Percentiles rank a stretch among this genome's conserved stretches.
Evolutionary conservation across 257 asterid species (phyloP).

Genomic region (Solanum acaule): DNA sequence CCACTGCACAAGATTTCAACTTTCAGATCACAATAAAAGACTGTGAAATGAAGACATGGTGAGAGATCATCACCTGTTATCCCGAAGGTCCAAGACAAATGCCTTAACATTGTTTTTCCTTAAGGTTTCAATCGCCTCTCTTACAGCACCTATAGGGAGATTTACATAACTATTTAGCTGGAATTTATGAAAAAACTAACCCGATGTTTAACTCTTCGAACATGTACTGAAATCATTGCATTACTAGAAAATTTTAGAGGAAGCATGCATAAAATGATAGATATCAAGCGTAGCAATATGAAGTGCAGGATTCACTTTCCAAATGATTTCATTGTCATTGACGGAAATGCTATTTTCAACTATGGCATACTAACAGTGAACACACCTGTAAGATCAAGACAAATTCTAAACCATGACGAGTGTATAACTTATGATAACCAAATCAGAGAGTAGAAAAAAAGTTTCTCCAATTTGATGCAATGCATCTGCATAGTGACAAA

Average conservation of each 20-base stretch:
- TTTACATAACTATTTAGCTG: not conserved
- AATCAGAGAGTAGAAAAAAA: not conserved
- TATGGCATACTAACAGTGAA: not conserved
- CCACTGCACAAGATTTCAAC: conserved; percentile 55
- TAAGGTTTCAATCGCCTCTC: conserved; percentile 78
- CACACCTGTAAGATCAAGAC: not conserved
- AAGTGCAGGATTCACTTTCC: not conserved
- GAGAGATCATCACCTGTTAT: conserved; percentile 64
- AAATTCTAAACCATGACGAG: not conserved
- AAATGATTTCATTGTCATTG: not conserved
- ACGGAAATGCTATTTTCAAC: not conserved
- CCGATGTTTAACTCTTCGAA: not conserved
- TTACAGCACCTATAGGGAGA: conserved; percentile 60
- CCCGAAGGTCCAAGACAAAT: conserved; percentile 87
- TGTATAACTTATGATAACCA: not conserved
- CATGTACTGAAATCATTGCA: not conserved
- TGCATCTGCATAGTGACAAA: not conserved
- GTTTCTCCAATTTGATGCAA: not conserved
- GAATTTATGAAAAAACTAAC: not conserved
- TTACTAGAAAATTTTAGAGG: not conserved
- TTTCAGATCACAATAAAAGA: conserved; percentile 15
- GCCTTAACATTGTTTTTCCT: conserved; percentile 75
- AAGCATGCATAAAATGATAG: not conserved
- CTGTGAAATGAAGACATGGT: conserved; percentile 1
- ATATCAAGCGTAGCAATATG: not conserved